Percentiles rank a stretch among this genome's conserved stretches.
phyloP scores from a whole-genome alignment of 2,329 filamentous ascomycete species.

The Hypoxylon sp. region DNA sequence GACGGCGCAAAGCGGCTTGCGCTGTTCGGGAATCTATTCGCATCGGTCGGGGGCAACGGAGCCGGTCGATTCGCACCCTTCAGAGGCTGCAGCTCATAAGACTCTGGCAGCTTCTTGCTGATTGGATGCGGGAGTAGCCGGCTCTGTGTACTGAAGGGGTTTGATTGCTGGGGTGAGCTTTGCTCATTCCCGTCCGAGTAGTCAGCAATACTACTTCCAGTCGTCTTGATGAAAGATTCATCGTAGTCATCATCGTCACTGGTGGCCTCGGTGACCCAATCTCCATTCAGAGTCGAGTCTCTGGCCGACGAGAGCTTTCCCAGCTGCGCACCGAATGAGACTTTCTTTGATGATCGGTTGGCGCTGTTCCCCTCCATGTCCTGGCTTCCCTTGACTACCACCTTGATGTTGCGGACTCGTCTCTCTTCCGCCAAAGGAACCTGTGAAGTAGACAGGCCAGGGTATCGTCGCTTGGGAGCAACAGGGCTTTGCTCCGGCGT shows the following conservation, averaged over 20 bases:
- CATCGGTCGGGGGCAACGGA: no score
- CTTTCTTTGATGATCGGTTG: neutral
- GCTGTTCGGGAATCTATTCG: no score
- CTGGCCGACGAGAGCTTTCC: neutral
- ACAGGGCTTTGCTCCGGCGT: conserved; percentile 30
- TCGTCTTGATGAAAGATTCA: conserved; percentile 32
- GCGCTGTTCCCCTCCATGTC: neutral
- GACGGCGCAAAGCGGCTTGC: no score
- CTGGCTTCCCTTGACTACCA: neutral
- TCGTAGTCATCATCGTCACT: conserved; percentile 40
- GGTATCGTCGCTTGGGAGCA: no score
- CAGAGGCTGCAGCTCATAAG: conserved; percentile 26
- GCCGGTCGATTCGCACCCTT: conserved; percentile 34
- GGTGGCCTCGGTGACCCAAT: conserved; percentile 52
- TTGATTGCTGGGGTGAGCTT: conserved; percentile 13
- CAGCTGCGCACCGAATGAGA: neutral
- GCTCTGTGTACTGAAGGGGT: conserved; percentile 31
- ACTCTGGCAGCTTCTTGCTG: neutral
- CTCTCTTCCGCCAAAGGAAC: neutral
- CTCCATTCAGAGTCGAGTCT: conserved; percentile 44
- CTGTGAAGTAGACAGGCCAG: no score
- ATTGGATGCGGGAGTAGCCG: conserved; percentile 37
- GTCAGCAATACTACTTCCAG: conserved; percentile 57
- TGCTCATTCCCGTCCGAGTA: conserved; percentile 49
- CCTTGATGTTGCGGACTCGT: neutral